Evolutionary conservation across 2,329 filamentous ascomycete species (phyloP), one percentile per base, ranked within the genome.

Genomic region (Penicillium sp.): DNA sequence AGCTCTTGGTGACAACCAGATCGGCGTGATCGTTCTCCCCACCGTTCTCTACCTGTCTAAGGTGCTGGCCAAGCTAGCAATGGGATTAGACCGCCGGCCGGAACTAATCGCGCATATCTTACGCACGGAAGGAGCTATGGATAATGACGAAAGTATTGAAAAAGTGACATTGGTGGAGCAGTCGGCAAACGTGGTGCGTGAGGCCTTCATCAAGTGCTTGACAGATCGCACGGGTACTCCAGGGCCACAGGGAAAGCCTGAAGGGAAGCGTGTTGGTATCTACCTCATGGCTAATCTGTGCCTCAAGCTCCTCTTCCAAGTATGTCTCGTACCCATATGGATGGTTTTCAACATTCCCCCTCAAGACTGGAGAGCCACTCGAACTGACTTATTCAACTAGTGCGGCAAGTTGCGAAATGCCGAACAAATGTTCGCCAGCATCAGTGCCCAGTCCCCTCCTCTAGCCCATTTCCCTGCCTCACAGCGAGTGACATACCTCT

Each of bases 251-350:
- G 88, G 87, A 22, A 86, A 83, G 62, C 92, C 92, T 0, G 90
- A 93, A 70, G 92, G 93, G 58, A 96, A 93, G 75, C 92, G 94
- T 73, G 81, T 90, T 12, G 93, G 92, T 47, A 93, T 97, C 65
- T 97, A 97, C 79, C 88, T 91, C 61, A 93, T 96, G 78, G 93
- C 93, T 62, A 97, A 97, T 73, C 85, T 97, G 26, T 95, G 93
- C 40, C 81, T 97, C 53, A 94, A 93, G 76, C 86, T 97, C 3
- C 84, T 97, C 8, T 96, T 96, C 73, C 91, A 92, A 68, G 89
- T 90, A 81, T 50, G 83, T 74, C 9, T 9, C 26, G 45, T 10
- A 44, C 9, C 8, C 13, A 5, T 5, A 12, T n/a, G 26, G 45
- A 12, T 28, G 26, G 8, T 47, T 26, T 26, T 7, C 24, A 15